Conservation (phyloP, 371 early-diverging fungal genomes). For the Mortierella sp. region DNA sequence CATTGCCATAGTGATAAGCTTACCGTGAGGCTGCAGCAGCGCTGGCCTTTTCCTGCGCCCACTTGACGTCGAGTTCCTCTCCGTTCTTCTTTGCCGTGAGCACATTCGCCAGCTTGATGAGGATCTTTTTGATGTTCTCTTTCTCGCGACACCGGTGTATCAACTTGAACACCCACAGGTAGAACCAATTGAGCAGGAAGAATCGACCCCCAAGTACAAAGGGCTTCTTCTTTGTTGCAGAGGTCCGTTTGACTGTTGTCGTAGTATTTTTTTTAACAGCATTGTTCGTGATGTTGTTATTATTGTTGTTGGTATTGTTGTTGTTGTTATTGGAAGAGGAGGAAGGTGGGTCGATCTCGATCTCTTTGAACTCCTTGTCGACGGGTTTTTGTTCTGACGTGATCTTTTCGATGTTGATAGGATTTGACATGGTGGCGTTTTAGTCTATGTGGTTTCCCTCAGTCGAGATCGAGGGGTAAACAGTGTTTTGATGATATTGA, state of each 20-base stretch:
- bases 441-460: no score
- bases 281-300: background rate
- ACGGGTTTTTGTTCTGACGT: background rate
- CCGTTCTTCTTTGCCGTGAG: slow-evolving; percentile 42
- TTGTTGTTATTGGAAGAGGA: background rate
- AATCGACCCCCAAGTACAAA: slow-evolving; percentile 40
- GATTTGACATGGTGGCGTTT: background rate
- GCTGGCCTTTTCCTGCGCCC: slow-evolving; percentile 27
- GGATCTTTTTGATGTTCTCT: slow-evolving; percentile 31
- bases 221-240: slow-evolving; percentile 12
- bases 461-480: no score
- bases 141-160: slow-evolving; percentile 34
- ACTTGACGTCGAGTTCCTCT: slow-evolving; percentile 38
- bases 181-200: slow-evolving; percentile 51
- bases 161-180: slow-evolving; percentile 47
- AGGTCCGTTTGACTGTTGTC: background rate
- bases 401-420: background rate
- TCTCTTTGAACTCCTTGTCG: background rate
- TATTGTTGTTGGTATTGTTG: background rate
- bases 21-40: slow-evolving; percentile 26
- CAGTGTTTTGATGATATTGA: background rate
- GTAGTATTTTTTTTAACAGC: background rate
- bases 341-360: background rate
- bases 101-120: slow-evolving; percentile 19
- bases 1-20: background rate